Evolutionary conservation across 495 filamentous ascomycete genomes (phyloP), one percentile per base, ranked within the genome.

Genomic region (Aspergillus wentii): DNA sequence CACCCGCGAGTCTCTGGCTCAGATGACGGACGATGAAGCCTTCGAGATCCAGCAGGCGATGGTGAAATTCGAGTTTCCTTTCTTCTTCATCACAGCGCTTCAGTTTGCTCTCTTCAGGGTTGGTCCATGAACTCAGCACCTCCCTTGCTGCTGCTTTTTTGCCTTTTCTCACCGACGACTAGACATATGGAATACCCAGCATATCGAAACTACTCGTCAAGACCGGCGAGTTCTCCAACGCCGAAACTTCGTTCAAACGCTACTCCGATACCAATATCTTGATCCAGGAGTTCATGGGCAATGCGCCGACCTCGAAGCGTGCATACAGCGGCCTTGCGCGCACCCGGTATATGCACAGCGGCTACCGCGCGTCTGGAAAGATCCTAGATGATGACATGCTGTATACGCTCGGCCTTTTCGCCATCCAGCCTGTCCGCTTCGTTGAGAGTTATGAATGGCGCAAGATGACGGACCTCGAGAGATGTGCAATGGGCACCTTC

Each of bases 31-130:
- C 40, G 62, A 75, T 21, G 71, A 83, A 17, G 79, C 80, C 1
- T 79, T 66, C 40, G 46, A 65, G 18, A 80, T 84, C 39, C 69
- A 80, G 17, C 54, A 64, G 26, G 48, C 53, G 8, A 20, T 82
- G 5, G 46, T 56, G 2, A 46, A 71, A 32, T 61, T 71, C 17
- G 79, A 85, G 48, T 79, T 82, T 37, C 80, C 81, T 0, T 69
- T 72, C 17, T 64, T 74, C 4, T 74, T 68, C 33, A 57, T 71
- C 25, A 74, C 78, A 34, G 44, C 71, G 2, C 52, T 85, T 25
- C 71, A 83, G 38, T 85, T 85, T 53, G 82, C 77, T 0, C 58
- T 87, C 3, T 84, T 85, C 56, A 73, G 73, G 55, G 74, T 79
- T 38, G 5, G 41, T 25, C 13, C 35, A n/a, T n/a, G n/a, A n/a